A percentile compares a stretch with the other conserved stretches of the same genome.
Evolutionary conservation across 345 rosid species (phyloP).

Genomic region (Euphorbia pulcherrima): DNA sequence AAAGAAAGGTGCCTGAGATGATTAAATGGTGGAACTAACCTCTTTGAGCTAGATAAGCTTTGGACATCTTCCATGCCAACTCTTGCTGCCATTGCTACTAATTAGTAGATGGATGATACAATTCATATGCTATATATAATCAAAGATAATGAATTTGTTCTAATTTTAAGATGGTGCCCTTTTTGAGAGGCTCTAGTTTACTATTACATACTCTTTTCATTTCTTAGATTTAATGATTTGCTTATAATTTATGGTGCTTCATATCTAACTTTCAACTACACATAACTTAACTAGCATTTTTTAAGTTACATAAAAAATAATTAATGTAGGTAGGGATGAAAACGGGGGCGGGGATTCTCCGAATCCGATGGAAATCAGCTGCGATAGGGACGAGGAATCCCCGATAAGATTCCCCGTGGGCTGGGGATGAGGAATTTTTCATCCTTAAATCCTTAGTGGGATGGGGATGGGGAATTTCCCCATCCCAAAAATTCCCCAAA

Average conservation of each 20-base stretch:
- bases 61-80: neutral
- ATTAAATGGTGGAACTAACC: constrained; percentile 12
- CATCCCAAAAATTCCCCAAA: too few relatives aligned
- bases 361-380: too few relatives aligned
- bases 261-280: constrained; percentile 3
- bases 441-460: too few relatives aligned
- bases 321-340: too few relatives aligned
- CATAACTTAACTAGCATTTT: too few relatives aligned
- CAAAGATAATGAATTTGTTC: neutral
- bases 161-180: neutral
- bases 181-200: constrained; percentile 8
- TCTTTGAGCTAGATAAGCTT: constrained; percentile 5
- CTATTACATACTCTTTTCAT: constrained; percentile 13
- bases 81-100: constrained; percentile 9
- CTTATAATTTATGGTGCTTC: neutral
- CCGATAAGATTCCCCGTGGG: too few relatives aligned
- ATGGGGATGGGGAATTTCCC: too few relatives aligned
- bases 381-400: too few relatives aligned
- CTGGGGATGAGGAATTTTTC: too few relatives aligned
- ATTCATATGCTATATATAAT: neutral
- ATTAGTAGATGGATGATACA: neutral
- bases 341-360: too few relatives aligned
- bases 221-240: neutral
- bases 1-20: too few relatives aligned
- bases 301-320: too few relatives aligned